Evolutionary conservation across 306 rosid genomes (phyloP).

Genomic region (Castanea sativa): DNA sequence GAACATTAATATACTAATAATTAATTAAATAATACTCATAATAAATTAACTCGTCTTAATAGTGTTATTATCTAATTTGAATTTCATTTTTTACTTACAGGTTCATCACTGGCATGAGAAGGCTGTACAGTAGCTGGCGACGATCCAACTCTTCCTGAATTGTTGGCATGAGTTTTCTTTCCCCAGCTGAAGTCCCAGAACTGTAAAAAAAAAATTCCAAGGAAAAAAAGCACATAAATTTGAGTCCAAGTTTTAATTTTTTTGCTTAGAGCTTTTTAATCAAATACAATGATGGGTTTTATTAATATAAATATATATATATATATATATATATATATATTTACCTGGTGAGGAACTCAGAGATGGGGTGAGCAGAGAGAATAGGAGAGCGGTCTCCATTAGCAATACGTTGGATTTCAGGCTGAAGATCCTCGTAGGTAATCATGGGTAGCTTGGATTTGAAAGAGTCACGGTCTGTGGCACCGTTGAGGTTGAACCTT

Average conservation of each 20-base stretch:
- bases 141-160: constrained; percentile 63
- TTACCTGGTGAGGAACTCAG: constrained; percentile 59
- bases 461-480: constrained; percentile 39
- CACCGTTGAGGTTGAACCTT: constrained; percentile 41
- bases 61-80: not conserved
- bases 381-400: constrained; percentile 58
- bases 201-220: constrained; percentile 18
- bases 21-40: too few species aligned
- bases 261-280: too few species aligned
- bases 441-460: constrained; percentile 39
- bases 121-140: constrained; percentile 57
- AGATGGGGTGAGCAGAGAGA: constrained; percentile 53
- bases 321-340: too few species aligned
- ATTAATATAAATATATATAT: not conserved
- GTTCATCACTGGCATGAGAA: constrained; percentile 67
- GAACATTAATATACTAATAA: not conserved
- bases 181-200: constrained; percentile 69
- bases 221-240: not conserved
- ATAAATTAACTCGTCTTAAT: too few species aligned
- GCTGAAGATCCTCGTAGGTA: constrained; percentile 56
- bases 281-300: too few species aligned
- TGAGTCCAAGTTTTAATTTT: not conserved
- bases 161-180: constrained; percentile 62
- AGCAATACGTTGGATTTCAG: constrained; percentile 54
- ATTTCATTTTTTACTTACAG: constrained; percentile 29